Evolutionary conservation across 2,329 filamentous ascomycete species (phyloP).

Genomic region (Alternaria sp.): DNA sequence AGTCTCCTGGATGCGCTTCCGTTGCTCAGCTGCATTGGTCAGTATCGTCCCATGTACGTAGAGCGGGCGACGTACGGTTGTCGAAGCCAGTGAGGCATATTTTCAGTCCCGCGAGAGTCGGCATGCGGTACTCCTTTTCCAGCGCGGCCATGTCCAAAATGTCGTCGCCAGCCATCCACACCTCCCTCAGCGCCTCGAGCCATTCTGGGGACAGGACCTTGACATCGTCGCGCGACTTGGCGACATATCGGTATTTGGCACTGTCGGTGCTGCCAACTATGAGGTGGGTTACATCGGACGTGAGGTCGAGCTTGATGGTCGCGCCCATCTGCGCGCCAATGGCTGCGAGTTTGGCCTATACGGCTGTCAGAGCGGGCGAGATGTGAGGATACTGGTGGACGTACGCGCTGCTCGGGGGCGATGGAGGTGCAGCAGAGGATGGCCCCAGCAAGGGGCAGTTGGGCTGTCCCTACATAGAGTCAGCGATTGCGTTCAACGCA

Average conservation of each 20-base stretch:
- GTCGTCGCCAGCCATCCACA: constrained; percentile 82
- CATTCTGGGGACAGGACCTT: constrained; percentile 82
- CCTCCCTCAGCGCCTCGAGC: constrained; percentile 79
- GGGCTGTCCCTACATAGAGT: constrained; percentile 37
- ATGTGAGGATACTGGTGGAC: constrained; percentile 2
- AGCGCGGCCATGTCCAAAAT: constrained; percentile 76
- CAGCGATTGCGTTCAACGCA: constrained; percentile 17
- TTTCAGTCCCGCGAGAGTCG: constrained; percentile 67
- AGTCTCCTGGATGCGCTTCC: constrained; percentile 73
- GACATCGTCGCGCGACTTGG: constrained; percentile 85
- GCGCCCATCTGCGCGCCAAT: constrained; percentile 85
- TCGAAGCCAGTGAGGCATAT: constrained; percentile 77
- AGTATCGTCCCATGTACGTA: constrained; percentile 20
- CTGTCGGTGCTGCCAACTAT: constrained; percentile 90
- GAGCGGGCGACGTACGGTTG: constrained; percentile 59
- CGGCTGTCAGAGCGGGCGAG: constrained; percentile 8
- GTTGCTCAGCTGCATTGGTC: constrained; percentile 64
- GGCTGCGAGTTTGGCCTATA: constrained; percentile 64
- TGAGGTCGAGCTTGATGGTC: constrained; percentile 86
- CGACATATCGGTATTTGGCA: constrained; percentile 94
- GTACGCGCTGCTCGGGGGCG: constrained; percentile 77
- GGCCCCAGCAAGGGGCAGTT: constrained; percentile 62
- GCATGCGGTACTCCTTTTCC: constrained; percentile 71
- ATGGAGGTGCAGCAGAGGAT: constrained; percentile 91
- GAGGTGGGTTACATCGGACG: constrained; percentile 94